These are phyloP conservation scores for Nannochloropsis oceanica DNA, from an alignment of 108 stramenopile genomes.

Conservation along the genomic window DNA sequence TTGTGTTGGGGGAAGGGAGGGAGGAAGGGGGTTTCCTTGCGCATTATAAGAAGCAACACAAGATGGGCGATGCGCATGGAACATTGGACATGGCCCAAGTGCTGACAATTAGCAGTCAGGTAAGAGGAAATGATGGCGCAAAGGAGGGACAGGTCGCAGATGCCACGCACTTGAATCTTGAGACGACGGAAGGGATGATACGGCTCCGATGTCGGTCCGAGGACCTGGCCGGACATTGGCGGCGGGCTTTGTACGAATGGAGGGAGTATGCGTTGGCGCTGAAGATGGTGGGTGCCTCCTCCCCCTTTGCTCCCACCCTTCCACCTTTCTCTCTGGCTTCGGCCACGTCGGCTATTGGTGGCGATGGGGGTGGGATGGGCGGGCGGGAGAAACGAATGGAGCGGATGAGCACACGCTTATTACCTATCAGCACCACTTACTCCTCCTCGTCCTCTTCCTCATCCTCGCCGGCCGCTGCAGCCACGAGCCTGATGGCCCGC, in stretches of 20 bases:
- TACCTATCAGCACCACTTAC: no score
- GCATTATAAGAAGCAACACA: background rate
- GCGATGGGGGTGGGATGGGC: no score
- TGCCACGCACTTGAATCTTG: background rate
- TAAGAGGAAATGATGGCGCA: background rate
- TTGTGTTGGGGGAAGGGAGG: background rate
- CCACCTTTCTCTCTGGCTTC: no score
- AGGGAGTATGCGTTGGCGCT: background rate
- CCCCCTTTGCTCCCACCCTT: no score
- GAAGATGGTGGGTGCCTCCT: no score
- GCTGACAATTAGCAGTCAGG: background rate
- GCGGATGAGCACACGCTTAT: no score
- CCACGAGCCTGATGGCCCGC: no score
- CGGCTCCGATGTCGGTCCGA: background rate
- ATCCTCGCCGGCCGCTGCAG: no score
- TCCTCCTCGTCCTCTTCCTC: no score
- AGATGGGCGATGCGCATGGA: background rate
- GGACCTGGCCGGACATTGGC: background rate
- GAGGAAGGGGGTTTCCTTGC: background rate
- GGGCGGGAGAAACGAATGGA: no score
- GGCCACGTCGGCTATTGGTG: no score
- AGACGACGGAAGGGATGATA: background rate
- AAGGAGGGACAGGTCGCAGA: background rate
- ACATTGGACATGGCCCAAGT: background rate
- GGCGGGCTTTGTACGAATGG: background rate